Percentiles rank a stretch among this genome's conserved stretches.
Conservation (phyloP, 306 rosid genomes). For the Neltuma alba region DNA sequence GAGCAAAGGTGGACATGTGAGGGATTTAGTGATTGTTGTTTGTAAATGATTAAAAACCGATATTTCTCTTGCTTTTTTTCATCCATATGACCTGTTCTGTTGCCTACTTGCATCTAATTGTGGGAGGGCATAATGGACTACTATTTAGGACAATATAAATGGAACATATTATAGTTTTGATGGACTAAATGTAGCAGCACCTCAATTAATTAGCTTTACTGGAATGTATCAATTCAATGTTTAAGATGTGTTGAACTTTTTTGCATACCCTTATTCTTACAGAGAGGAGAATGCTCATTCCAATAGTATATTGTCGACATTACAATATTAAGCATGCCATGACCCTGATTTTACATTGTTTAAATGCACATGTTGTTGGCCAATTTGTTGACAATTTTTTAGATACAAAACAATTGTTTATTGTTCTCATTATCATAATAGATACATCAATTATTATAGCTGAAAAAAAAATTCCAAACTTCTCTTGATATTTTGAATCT, state of each 20-base stretch:
- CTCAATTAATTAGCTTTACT: slow-evolving; percentile 1
- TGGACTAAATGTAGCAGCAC: background rate
- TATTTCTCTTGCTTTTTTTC: background rate
- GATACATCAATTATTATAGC: no score
- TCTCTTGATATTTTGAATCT: no score
- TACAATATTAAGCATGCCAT: background rate
- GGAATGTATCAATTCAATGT: background rate
- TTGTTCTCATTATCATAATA: no score
- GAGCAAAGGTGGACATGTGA: background rate
- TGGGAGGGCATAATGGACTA: background rate
- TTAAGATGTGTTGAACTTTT: background rate
- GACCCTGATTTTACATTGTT: background rate
- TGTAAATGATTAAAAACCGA: background rate
- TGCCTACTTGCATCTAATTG: background rate
- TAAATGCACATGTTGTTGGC: no score
- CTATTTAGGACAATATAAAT: background rate
- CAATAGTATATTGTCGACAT: background rate
- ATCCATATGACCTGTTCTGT: background rate
- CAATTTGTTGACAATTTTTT: no score
- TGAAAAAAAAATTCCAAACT: no score
- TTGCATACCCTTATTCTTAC: background rate
- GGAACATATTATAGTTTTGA: background rate
- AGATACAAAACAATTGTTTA: no score
- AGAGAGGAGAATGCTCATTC: background rate
- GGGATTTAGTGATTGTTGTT: background rate